phyloP scores from a whole-genome alignment of 306 rosid genomes.

The Cicer pinnatifidum region DNA sequence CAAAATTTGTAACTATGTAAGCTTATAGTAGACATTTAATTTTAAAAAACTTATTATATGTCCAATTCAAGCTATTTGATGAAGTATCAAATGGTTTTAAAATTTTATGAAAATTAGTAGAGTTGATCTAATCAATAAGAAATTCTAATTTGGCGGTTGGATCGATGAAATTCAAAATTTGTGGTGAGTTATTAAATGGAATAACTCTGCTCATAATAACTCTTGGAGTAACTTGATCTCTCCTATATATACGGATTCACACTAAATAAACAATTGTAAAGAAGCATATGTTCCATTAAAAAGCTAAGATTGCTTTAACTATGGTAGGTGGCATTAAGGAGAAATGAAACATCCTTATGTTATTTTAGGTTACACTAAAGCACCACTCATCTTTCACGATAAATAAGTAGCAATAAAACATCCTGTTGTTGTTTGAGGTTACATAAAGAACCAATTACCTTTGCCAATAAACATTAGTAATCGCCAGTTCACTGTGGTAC shows the following conservation, averaged over 20 bases:
- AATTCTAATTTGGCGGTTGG: not conserved
- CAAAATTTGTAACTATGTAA: not conserved
- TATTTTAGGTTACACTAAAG: slow-evolving; percentile 31
- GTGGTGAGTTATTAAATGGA: too few relatives aligned
- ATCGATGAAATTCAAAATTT: too few relatives aligned
- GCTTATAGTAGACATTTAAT: not conserved
- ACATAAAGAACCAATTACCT: slow-evolving; percentile 4
- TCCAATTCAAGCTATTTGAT: not conserved
- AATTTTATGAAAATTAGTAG: not conserved
- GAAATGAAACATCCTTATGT: slow-evolving; percentile 23
- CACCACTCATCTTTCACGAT: not conserved
- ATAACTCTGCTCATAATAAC: too few relatives aligned
- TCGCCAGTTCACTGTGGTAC: too few relatives aligned
- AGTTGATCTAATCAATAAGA: not conserved
- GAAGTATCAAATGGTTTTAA: not conserved
- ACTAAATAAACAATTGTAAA: slow-evolving; percentile 14
- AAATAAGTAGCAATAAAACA: slow-evolving; percentile 19
- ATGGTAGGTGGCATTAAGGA: not conserved
- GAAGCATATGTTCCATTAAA: slow-evolving; percentile 31
- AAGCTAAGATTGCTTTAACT: slow-evolving; percentile 10
- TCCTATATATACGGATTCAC: not conserved
- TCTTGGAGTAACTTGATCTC: too few relatives aligned
- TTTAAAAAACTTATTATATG: not conserved
- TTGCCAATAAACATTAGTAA: not conserved
- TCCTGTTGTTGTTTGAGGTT: slow-evolving; percentile 11